Conservation (phyloP, 2,329 filamentous ascomycete genomes). For the Aspergillus cejpii region DNA sequence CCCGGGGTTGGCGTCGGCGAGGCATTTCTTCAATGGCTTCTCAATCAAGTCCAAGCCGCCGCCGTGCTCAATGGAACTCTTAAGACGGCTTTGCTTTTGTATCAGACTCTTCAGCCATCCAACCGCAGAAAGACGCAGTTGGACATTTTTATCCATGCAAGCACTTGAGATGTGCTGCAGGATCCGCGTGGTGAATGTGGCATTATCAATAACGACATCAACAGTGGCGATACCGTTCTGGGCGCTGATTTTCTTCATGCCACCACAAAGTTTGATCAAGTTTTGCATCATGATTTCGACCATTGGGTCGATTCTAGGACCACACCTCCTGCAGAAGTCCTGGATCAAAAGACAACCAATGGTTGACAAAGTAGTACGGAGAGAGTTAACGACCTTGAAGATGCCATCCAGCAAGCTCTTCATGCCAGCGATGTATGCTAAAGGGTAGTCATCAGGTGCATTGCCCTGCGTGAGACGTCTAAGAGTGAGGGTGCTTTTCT, state of each 20-base stretch:
- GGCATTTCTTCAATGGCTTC: constrained; percentile 79
- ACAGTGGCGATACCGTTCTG: constrained; percentile 75
- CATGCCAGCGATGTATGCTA: constrained; percentile 62
- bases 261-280: constrained; percentile 80
- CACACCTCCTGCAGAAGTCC: constrained; percentile 70
- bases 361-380: constrained; percentile 83
- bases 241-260: constrained; percentile 87
- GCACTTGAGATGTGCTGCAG: constrained; percentile 80
- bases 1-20: constrained; percentile 82
- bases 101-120: constrained; percentile 81
- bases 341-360: constrained; percentile 79
- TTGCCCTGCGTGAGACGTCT: constrained; percentile 78
- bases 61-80: constrained; percentile 72
- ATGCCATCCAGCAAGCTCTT: constrained; percentile 78
- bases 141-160: constrained; percentile 87
- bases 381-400: constrained; percentile 72
- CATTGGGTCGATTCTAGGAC: constrained; percentile 75
- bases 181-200: constrained; percentile 71
- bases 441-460: constrained; percentile 66
- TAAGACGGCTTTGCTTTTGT: constrained; percentile 67
- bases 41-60: constrained; percentile 78
- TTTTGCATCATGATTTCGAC: constrained; percentile 84
- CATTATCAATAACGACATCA: constrained; percentile 70
- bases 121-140: constrained; percentile 69
- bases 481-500: constrained; percentile 70